Conservation (phyloP, 257 asterid genomes). For the Nicotiana obtusifolia region DNA sequence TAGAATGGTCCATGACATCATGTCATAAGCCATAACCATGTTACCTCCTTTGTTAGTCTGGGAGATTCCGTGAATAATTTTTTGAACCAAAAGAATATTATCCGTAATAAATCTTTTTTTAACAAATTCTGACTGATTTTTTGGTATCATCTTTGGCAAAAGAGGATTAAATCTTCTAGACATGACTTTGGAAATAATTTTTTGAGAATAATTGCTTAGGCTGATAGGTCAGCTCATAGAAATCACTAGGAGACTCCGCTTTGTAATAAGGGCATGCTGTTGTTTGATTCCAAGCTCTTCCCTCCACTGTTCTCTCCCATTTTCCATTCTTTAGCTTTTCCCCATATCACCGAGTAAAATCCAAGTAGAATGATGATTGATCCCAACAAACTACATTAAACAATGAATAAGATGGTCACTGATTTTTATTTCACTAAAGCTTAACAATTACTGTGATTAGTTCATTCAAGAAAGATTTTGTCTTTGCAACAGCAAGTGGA, state of each 20-base stretch:
- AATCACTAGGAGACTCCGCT: not conserved
- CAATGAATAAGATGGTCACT: not conserved
- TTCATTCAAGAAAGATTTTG: not conserved
- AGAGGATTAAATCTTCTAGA: too few relatives aligned
- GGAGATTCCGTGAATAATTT: too few relatives aligned
- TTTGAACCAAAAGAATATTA: too few relatives aligned
- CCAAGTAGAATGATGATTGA: conserved; percentile 46
- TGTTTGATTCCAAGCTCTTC: conserved; percentile 22
- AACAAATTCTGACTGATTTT: too few relatives aligned
- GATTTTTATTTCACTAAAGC: not conserved
- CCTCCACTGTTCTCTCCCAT: conserved; percentile 7
- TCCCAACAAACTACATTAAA: conserved; percentile 43
- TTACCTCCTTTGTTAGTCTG: too few relatives aligned
- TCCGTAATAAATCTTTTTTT: too few relatives aligned
- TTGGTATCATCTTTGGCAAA: too few relatives aligned
- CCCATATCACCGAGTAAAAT: conserved; percentile 59
- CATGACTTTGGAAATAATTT: too few relatives aligned
- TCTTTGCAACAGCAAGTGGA: not conserved
- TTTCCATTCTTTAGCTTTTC: conserved; percentile 45
- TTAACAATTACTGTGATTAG: not conserved
- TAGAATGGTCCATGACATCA: too few relatives aligned
- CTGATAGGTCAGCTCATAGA: too few relatives aligned
- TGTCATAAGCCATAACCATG: too few relatives aligned
- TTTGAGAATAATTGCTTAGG: too few relatives aligned
- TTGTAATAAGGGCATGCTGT: not conserved